Evolutionary conservation across 2,329 filamentous ascomycete species (phyloP).

Genomic region (Ceratocystis colombiana): DNA sequence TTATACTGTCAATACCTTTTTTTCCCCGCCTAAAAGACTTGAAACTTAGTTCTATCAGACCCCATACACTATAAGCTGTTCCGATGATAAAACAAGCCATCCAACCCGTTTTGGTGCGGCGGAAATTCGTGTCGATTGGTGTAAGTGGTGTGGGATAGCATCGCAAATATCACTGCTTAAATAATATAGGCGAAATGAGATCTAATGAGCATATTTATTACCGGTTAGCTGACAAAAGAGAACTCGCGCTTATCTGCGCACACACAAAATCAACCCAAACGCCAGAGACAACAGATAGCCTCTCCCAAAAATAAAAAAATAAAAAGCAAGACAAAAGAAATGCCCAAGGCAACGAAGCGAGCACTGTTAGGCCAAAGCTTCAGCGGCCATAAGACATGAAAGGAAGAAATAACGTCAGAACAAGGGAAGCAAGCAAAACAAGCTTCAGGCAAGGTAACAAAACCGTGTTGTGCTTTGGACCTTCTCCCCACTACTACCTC

Average conservation of each 20-base stretch:
- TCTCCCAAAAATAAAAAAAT: background rate
- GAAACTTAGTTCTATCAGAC: no score
- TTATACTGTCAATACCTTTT: no score
- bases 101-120: no score
- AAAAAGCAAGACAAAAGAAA: background rate
- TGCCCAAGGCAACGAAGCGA: no score
- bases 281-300: slow-evolving; percentile 1
- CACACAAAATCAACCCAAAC: background rate
- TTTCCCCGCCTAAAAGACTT: no score
- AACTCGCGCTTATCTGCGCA: background rate
- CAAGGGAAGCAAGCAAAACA: background rate
- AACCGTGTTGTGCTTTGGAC: background rate
- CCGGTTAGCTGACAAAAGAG: background rate
- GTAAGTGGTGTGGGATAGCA: background rate
- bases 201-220: background rate
- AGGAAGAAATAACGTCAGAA: background rate
- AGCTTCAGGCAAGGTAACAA: background rate
- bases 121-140: background rate
- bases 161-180: background rate
- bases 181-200: background rate
- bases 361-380: background rate
- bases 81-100: no score
- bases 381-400: background rate
- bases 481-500: slow-evolving; percentile 36
- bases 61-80: no score